Percentiles rank a stretch among this genome's conserved stretches.
These are phyloP conservation scores for Phytopythium chamaehyphon DNA, from an alignment of 352 stramenopile species.

Conservation along the genomic window DNA sequence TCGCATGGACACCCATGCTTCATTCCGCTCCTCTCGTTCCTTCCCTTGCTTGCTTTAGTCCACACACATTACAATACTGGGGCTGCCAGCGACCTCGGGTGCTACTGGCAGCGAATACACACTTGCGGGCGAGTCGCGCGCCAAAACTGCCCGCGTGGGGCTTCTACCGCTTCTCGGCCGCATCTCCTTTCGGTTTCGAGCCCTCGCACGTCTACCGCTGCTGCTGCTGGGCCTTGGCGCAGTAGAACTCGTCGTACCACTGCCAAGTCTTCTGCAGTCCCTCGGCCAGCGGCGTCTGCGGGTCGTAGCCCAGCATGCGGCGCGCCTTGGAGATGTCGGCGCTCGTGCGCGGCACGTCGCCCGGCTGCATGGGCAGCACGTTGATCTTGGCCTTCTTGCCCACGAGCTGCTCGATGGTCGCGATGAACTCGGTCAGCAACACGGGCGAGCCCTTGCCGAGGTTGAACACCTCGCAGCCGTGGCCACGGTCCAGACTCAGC, in stretches of 20 bases:
- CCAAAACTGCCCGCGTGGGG: background rate
- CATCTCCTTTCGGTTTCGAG: background rate
- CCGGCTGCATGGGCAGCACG: constrained; percentile 92
- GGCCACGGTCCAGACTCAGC: constrained; percentile 58
- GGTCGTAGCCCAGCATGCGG: constrained; percentile 94
- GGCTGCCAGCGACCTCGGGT: no score
- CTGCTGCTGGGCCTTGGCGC: constrained; percentile 2
- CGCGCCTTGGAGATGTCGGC: constrained; percentile 95
- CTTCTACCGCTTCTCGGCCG: background rate
- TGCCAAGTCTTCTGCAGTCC: constrained; percentile 92
- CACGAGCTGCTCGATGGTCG: constrained; percentile 91
- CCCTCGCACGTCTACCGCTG: background rate
- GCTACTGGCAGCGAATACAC: no score
- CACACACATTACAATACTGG: no score
- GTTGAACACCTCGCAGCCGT: constrained; percentile 96
- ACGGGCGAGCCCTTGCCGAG: constrained; percentile 93
- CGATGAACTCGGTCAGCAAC: constrained; percentile 94
- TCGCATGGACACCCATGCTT: no score
- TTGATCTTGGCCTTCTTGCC: constrained; percentile 94
- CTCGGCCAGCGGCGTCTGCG: constrained; percentile 90
- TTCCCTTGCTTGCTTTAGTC: no score
- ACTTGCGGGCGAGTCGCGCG: no score
- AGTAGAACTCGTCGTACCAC: constrained; percentile 89
- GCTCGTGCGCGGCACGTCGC: constrained; percentile 95
- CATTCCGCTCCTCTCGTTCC: no score